Conservation (phyloP, 768 basidiomycete genomes). For the Tylopilus sp. region DNA sequence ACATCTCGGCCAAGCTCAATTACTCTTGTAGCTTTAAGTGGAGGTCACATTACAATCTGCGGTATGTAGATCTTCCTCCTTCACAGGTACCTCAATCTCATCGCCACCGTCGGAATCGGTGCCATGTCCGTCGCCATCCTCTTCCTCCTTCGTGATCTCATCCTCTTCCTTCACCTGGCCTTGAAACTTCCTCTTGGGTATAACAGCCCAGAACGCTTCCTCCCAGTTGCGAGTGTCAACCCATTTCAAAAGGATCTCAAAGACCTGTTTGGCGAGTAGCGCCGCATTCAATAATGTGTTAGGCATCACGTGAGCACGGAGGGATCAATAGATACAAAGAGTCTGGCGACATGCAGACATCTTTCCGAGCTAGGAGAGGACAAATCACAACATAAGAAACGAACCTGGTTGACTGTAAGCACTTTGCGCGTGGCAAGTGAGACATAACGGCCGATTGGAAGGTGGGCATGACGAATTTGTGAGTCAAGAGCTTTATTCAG, state of each 20-base stretch:
- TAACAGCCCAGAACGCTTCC: conserved; percentile 79
- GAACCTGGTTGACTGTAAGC: conserved; percentile 90
- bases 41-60: not conserved
- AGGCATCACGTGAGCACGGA: not conserved
- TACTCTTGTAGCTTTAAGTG: not conserved
- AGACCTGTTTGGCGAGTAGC: conserved; percentile 42
- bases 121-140: not conserved
- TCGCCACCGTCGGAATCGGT: not conserved
- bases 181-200: conserved; percentile 89
- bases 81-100: not conserved
- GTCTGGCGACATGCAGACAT: not conserved
- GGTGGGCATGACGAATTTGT: conserved; percentile 77
- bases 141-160: not conserved
- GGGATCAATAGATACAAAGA: not conserved
- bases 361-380: not conserved
- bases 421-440: conserved; percentile 89
- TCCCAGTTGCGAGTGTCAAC: conserved; percentile 86
- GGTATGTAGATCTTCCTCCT: not conserved
- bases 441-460: conserved; percentile 93
- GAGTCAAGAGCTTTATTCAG: conserved; percentile 76
- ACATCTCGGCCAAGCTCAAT: not conserved
- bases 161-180: conserved; percentile 13
- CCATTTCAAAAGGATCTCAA: conserved; percentile 91
- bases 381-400: conserved; percentile 7
- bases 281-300: not conserved